phyloP scores from a whole-genome alignment of 495 filamentous ascomycete genomes.

The Cryomyces minteri region DNA sequence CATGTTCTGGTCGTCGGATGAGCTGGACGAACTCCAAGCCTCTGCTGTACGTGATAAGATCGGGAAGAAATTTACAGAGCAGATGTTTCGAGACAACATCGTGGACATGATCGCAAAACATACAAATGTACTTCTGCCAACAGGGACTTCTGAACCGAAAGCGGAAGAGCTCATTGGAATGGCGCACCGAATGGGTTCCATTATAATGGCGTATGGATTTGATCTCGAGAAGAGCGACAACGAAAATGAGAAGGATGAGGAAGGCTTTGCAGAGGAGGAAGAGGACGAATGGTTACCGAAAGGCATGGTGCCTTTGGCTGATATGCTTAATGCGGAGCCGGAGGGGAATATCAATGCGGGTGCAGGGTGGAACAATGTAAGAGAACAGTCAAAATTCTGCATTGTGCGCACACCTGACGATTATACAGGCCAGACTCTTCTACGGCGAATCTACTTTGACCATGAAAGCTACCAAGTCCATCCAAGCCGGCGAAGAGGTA shows the following conservation, averaged over 20 bases:
- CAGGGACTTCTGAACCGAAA: constrained; percentile 16
- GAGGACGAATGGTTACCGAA: constrained; percentile 43
- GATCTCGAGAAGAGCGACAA: constrained; percentile 42
- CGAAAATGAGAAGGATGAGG: constrained; percentile 33
- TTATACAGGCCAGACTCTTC: constrained; percentile 40
- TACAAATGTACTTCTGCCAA: constrained; percentile 28
- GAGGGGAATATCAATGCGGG: constrained; percentile 39
- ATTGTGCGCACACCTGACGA: background rate
- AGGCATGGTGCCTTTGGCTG: constrained; percentile 85
- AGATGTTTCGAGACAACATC: constrained; percentile 42
- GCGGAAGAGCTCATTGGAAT: constrained; percentile 35
- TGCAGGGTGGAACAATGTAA: constrained; percentile 25
- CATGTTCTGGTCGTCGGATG: constrained; percentile 70
- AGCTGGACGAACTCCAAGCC: constrained; percentile 57
- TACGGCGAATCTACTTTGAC: constrained; percentile 45
- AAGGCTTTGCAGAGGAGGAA: constrained; percentile 47
- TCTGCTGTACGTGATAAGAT: constrained; percentile 64
- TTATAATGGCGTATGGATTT: constrained; percentile 92
- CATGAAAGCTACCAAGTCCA: constrained; percentile 46
- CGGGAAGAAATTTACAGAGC: constrained; percentile 52
- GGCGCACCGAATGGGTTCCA: constrained; percentile 62
- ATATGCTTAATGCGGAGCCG: constrained; percentile 83
- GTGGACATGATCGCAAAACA: constrained; percentile 37
- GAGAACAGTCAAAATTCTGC: background rate
- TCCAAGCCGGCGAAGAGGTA: constrained; percentile 57